phyloP scores from a whole-genome alignment of 192 early-diverging fungal species.

The Phlyctochytrium arcticum region DNA sequence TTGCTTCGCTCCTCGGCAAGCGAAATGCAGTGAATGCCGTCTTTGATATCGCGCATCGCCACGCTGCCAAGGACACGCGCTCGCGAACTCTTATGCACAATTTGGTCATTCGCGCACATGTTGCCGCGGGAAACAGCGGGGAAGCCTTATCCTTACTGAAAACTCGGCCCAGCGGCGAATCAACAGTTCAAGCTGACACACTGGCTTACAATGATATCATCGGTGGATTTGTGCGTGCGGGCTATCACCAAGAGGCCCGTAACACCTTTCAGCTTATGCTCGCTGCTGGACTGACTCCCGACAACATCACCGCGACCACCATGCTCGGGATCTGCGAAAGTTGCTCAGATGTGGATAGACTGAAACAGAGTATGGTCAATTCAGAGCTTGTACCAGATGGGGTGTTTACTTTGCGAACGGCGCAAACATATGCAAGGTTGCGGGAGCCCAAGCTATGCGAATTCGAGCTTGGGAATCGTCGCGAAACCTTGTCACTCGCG shows the following conservation, averaged over 20 bases:
- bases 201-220: slow-evolving; percentile 21
- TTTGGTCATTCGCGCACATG: slow-evolving; percentile 12
- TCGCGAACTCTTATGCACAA: slow-evolving; percentile 9
- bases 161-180: neutral
- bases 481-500: neutral
- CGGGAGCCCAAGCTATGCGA: slow-evolving; percentile 7
- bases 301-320: slow-evolving; percentile 12
- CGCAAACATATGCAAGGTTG: slow-evolving; percentile 8
- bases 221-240: slow-evolving; percentile 1
- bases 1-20: slow-evolving; percentile 1
- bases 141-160: slow-evolving; percentile 12
- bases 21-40: neutral
- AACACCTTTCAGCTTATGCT: neutral
- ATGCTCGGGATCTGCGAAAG: neutral
- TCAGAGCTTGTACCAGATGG: neutral
- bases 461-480: neutral
- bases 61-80: neutral
- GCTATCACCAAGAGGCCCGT: neutral
- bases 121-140: slow-evolving; percentile 7
- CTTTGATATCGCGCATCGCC: neutral
- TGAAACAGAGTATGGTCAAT: neutral
- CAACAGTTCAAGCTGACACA: neutral
- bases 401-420: neutral
- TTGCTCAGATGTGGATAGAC: neutral
- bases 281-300: neutral